Evolutionary conservation across 768 basidiomycete genomes (phyloP).

Genomic region (Xerocomellus amylosporus): DNA sequence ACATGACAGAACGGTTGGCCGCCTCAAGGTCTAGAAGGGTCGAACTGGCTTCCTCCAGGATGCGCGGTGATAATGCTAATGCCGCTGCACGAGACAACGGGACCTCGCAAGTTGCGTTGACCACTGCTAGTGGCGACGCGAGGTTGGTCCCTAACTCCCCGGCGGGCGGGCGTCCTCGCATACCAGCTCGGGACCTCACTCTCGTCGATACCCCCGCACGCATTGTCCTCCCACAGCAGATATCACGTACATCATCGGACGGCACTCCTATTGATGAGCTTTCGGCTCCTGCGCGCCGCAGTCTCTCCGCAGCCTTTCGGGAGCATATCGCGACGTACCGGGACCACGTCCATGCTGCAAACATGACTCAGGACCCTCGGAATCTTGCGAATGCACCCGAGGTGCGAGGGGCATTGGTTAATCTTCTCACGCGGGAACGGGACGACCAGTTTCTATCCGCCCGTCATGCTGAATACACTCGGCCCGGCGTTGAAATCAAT

Average conservation of each 20-base stretch:
- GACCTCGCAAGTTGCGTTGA: background rate
- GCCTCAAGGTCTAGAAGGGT: slow-evolving; percentile 24
- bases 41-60: slow-evolving; percentile 17
- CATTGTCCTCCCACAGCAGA: slow-evolving; percentile 17
- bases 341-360: slow-evolving; percentile 7
- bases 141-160: slow-evolving; percentile 9
- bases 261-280: slow-evolving; percentile 20
- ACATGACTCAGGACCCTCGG: slow-evolving; percentile 16
- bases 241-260: slow-evolving; percentile 27
- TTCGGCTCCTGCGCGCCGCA: slow-evolving; percentile 12
- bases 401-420: slow-evolving; percentile 23
- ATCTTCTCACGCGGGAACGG: slow-evolving; percentile 25
- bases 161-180: slow-evolving; percentile 12
- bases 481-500: slow-evolving; percentile 1
- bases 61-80: slow-evolving; percentile 4
- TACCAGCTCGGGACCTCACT: slow-evolving; percentile 14
- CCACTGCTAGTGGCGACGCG: background rate
- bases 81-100: background rate
- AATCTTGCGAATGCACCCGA: slow-evolving; percentile 23
- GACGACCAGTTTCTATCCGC: slow-evolving; percentile 12
- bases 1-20: slow-evolving; percentile 28
- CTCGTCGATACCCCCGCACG: slow-evolving; percentile 21
- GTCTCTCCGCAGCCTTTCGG: slow-evolving; percentile 22
- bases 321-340: slow-evolving; percentile 19
- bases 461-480: slow-evolving; percentile 10